Evolutionary conservation across 139 green algal species (phyloP).

Genomic region (Chlorella sp.): DNA sequence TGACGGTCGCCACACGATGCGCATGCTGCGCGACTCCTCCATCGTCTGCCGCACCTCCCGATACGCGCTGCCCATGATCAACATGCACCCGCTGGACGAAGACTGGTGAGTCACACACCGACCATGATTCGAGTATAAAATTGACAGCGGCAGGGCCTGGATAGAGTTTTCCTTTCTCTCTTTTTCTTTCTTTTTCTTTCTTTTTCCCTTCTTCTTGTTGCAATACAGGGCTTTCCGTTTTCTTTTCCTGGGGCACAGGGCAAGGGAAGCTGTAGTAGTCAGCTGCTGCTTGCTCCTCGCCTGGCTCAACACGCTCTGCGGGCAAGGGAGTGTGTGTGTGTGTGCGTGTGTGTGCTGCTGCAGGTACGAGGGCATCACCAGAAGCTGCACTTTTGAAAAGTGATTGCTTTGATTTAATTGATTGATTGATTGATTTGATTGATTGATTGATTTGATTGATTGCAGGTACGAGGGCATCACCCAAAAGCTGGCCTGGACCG

Average conservation of each 20-base stretch:
- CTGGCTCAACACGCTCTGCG: no score
- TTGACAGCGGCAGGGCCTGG: background rate
- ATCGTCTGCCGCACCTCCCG: constrained; percentile 72
- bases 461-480: constrained; percentile 83
- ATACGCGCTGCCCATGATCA: constrained; percentile 86
- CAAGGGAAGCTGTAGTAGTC: background rate
- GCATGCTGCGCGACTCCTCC: constrained; percentile 64
- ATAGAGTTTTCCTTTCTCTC: no score
- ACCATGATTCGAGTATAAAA: background rate
- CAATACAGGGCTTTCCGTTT: no score
- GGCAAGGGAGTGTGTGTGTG: no score
- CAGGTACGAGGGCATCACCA: background rate
- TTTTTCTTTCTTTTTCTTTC: background rate
- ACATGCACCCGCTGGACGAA: constrained; percentile 73
- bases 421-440: no score
- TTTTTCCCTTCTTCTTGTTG: background rate
- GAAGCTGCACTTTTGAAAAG: background rate
- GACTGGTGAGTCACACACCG: constrained; percentile 67
- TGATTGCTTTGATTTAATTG: background rate
- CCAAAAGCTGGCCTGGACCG: constrained; percentile 89
- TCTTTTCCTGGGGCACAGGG: no score
- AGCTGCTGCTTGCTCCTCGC: no score
- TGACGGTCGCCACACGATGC: constrained; percentile 76
- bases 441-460: no score
- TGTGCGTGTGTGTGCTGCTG: background rate